These are phyloP conservation scores for Xylariaceae sp. DNA, from an alignment of 2,329 filamentous ascomycete genomes.

Conservation along the genomic window DNA sequence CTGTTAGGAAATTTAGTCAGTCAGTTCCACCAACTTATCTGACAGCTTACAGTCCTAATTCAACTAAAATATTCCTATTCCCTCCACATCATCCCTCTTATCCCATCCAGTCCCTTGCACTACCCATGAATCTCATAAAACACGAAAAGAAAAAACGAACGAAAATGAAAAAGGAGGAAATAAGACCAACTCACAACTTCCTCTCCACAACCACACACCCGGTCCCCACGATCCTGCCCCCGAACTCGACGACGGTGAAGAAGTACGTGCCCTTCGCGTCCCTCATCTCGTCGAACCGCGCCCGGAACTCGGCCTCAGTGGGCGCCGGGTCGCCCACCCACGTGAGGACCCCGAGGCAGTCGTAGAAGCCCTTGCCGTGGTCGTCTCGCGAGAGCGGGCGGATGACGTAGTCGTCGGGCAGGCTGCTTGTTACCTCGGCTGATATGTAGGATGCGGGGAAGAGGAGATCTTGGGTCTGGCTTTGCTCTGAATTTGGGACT, in stretches of 20 bases:
- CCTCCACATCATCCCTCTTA: too few relatives aligned
- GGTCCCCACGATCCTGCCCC: constrained; percentile 62
- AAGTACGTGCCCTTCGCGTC: constrained; percentile 53
- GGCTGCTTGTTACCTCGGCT: constrained; percentile 49
- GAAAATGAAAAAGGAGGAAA: background rate
- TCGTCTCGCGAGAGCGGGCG: constrained; percentile 65
- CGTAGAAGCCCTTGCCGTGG: constrained; percentile 65
- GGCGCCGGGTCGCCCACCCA: constrained; percentile 73
- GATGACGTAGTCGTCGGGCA: constrained; percentile 65
- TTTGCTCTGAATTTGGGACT: too few relatives aligned
- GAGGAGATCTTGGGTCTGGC: too few relatives aligned
- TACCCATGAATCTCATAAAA: too few relatives aligned
- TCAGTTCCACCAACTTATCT: too few relatives aligned
- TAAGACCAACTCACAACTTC: constrained; percentile 55
- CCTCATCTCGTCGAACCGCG: constrained; percentile 58
- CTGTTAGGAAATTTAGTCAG: constrained; percentile 28
- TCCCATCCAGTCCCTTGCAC: too few relatives aligned
- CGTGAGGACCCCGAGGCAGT: constrained; percentile 70
- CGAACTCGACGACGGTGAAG: constrained; percentile 63
- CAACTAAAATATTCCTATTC: too few relatives aligned
- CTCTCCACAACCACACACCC: constrained; percentile 72
- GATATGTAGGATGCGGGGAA: constrained; percentile 65
- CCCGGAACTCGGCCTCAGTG: constrained; percentile 39
- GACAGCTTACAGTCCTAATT: too few relatives aligned
- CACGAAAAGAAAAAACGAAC: background rate